phyloP scores from a whole-genome alignment of 495 filamentous ascomycete species.

The Antarctomyces pellizariae region DNA sequence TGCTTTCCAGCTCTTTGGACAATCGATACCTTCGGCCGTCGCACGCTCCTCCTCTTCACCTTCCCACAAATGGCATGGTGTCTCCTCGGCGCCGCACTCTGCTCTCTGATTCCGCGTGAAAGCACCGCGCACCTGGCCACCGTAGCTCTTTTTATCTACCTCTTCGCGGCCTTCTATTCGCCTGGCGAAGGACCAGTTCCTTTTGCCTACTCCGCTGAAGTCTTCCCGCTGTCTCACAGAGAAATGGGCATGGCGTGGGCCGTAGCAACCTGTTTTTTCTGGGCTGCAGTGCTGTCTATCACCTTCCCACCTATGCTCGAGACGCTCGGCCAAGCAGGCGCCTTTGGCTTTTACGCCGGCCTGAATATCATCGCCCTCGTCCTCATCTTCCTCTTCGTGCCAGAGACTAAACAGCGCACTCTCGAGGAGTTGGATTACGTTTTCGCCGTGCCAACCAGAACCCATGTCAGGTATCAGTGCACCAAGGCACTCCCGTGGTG shows the following conservation, averaged over 20 bases:
- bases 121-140: slow-evolving; percentile 30
- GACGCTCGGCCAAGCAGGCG: slow-evolving; percentile 24
- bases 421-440: slow-evolving; percentile 71
- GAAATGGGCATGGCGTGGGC: slow-evolving; percentile 56
- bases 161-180: slow-evolving; percentile 52
- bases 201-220: slow-evolving; percentile 61
- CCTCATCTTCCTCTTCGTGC: slow-evolving; percentile 44
- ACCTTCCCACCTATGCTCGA: slow-evolving; percentile 41
- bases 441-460: slow-evolving; percentile 44
- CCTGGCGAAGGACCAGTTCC: slow-evolving; percentile 68
- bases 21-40: slow-evolving; percentile 68
- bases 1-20: slow-evolving; percentile 64
- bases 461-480: slow-evolving; percentile 40
- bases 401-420: slow-evolving; percentile 43
- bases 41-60: slow-evolving; percentile 55
- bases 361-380: slow-evolving; percentile 37
- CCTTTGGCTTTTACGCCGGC: slow-evolving; percentile 35
- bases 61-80: slow-evolving; percentile 74
- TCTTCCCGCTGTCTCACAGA: slow-evolving; percentile 50
- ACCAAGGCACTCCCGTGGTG: slow-evolving; percentile 40
- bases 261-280: slow-evolving; percentile 44
- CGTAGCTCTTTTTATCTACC: slow-evolving; percentile 46
- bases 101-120: slow-evolving; percentile 34
- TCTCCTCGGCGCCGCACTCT: slow-evolving; percentile 46
- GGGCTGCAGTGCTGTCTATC: slow-evolving; percentile 38